Base-by-base conservation (phyloP, 495 filamentous ascomycete species). In the Aspergillus diversus region DNA sequence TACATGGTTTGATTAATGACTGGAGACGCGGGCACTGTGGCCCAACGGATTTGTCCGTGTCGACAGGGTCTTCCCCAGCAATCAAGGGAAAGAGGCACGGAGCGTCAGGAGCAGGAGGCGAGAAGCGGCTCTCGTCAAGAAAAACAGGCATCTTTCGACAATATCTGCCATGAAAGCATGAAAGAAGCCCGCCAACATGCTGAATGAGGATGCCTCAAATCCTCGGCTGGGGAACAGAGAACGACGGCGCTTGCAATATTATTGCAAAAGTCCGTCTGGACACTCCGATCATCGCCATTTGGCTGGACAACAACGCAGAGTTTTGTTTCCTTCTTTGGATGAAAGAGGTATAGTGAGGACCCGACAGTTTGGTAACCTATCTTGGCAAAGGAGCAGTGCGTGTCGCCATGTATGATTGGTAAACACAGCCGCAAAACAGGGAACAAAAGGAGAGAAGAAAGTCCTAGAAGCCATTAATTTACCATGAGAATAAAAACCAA, bases 321-420 rank as follows among this genome's bases (percentile, higher is more conserved):
- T 57, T 61, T 60, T 53, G 58, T 35, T 61, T 59, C 50, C 61
- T 56, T 54, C 37, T 60, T 59, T 57, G 57, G 47, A 59, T 68
- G 42, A 64, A 69, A 70, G 32, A 53, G 67, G 72, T 54, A 66
- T 71, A 72, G 72, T 58, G 43, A 62, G 57, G 72, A 64, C 72
- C 72, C 72, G 72, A 71, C 72, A 72, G 70, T 71, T 64, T 71
- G 72, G 72, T 71, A 70, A 64, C 61, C 67, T 67, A 63, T 65
- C 67, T 74, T 72, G 70, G 70, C 71, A 61, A 71, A 63, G 57
- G 55, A 67, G 69, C 72, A 69, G 70, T 72, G 72, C 70, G 72
- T 68, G 65, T 73, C 69, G 61, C 65, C 64, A 61, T 48, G 57
- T 59, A 50, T 69, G 69, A 67, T 65, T 65, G 66, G 65, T 51